Evolutionary conservation across 768 basidiomycete genomes (phyloP).

Genomic region (Strobilomyces confusus): DNA sequence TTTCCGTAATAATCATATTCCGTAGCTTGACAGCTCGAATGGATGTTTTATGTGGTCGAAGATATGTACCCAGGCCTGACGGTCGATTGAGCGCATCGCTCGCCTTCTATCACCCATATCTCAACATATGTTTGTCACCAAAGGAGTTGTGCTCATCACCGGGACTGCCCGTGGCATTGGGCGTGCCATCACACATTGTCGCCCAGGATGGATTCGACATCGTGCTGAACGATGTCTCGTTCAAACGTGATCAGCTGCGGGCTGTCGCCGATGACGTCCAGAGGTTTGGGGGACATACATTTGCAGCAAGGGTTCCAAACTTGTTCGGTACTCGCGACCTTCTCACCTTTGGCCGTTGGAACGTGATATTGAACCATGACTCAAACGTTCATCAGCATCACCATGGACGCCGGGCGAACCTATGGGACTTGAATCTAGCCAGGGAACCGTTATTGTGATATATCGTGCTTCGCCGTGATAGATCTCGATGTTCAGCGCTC

Average conservation of each 20-base stretch:
- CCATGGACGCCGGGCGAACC: too few species aligned
- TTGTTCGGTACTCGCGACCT: too few species aligned
- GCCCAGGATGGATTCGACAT: background rate
- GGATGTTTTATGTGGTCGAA: background rate
- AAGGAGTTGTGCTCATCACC: conserved; percentile 24
- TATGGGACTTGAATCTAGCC: too few species aligned
- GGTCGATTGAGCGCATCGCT: background rate
- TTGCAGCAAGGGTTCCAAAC: too few species aligned
- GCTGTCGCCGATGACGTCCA: background rate
- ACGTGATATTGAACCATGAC: too few species aligned
- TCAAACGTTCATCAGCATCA: too few species aligned
- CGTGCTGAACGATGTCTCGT: background rate
- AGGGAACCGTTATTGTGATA: too few species aligned
- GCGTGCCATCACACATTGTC: background rate
- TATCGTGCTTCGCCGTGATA: too few species aligned
- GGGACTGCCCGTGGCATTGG: background rate
- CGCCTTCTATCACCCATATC: background rate
- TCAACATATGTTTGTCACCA: conserved; percentile 17
- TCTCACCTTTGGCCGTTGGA: too few species aligned
- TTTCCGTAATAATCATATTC: too few species aligned
- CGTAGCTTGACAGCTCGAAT: conserved; percentile 5
- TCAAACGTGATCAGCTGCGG: too few species aligned
- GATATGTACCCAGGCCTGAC: background rate
- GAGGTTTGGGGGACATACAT: conserved; percentile 9
- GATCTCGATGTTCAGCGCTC: too few species aligned